A percentile compares a stretch with the other conserved stretches of the same genome.
Evolutionary conservation across 2,329 filamentous ascomycete species (phyloP).

Genomic region (Chaetomium globosum): DNA sequence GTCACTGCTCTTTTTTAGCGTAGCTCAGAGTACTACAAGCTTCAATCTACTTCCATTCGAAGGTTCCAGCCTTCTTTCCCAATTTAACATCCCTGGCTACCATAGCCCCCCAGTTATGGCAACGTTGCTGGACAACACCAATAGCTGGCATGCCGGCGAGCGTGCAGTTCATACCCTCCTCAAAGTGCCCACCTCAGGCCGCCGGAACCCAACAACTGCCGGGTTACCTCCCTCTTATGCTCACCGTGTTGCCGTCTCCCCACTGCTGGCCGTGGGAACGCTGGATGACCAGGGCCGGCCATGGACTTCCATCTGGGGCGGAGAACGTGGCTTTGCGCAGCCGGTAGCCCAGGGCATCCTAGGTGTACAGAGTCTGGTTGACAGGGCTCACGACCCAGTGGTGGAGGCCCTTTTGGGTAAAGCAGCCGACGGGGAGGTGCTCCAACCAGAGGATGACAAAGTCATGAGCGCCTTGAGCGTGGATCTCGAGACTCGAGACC

Average conservation of each 20-base stretch:
- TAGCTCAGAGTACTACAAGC: neutral
- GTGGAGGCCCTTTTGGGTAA: constrained; percentile 61
- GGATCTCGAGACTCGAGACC: constrained; percentile 67
- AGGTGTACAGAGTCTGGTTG: constrained; percentile 64
- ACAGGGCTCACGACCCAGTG: constrained; percentile 69
- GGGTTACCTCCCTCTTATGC: constrained; percentile 65
- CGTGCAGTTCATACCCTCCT: constrained; percentile 64
- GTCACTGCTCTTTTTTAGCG: neutral
- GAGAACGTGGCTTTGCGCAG: constrained; percentile 67
- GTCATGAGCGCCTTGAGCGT: constrained; percentile 59
- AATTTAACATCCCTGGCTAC: constrained; percentile 2
- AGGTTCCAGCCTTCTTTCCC: neutral
- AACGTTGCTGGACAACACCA: constrained; percentile 31
- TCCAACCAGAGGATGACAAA: constrained; percentile 46
- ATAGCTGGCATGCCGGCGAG: constrained; percentile 68
- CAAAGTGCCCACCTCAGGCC: constrained; percentile 51
- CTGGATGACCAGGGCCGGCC: constrained; percentile 66
- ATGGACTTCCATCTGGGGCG: constrained; percentile 82
- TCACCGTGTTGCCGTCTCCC: constrained; percentile 61
- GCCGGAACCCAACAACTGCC: constrained; percentile 67
- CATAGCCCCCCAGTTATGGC: constrained; percentile 19
- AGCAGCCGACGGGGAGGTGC: constrained; percentile 49
- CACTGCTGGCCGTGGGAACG: constrained; percentile 73
- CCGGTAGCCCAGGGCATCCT: constrained; percentile 65
- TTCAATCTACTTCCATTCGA: neutral